phyloP scores from a whole-genome alignment of 164 flowering plant genomes.

The Echeveria elegans region DNA sequence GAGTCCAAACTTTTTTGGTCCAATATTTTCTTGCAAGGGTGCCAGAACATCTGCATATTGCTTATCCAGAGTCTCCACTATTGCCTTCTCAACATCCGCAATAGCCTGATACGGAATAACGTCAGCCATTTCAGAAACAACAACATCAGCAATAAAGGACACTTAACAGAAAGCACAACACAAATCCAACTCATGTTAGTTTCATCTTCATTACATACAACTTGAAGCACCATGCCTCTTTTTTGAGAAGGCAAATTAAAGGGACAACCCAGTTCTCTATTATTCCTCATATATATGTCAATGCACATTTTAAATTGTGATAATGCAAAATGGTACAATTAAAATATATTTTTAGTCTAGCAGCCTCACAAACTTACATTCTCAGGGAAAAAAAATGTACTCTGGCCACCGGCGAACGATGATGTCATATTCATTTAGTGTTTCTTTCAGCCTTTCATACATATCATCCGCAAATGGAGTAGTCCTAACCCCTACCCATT shows the following conservation, averaged over 20 bases:
- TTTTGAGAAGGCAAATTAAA: too few species aligned
- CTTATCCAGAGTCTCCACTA: conserved; percentile 79
- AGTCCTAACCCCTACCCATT: conserved; percentile 89
- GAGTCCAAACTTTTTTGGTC: conserved; percentile 72
- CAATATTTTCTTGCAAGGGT: conserved; percentile 76
- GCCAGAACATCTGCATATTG: conserved; percentile 82
- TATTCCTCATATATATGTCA: too few species aligned
- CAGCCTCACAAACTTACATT: conserved; percentile 39
- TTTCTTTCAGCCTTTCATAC: conserved; percentile 76
- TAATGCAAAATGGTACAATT: neutral
- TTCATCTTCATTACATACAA: neutral
- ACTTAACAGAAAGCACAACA: neutral
- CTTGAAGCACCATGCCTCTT: neutral
- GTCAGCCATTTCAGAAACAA: neutral
- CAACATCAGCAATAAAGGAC: neutral
- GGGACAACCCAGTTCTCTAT: too few species aligned
- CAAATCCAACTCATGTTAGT: neutral
- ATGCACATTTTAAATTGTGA: too few species aligned
- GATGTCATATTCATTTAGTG: conserved; percentile 66
- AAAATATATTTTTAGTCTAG: neutral
- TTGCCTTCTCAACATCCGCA: conserved; percentile 86
- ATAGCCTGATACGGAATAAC: conserved; percentile 40
- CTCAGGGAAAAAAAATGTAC: conserved; percentile 65
- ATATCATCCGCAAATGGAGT: conserved; percentile 93
- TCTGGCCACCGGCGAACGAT: conserved; percentile 94